Evolutionary conservation across 2,329 filamentous ascomycete genomes (phyloP), one percentile per base, ranked within the genome.

Genomic region (Colletotrichum limetticola): DNA sequence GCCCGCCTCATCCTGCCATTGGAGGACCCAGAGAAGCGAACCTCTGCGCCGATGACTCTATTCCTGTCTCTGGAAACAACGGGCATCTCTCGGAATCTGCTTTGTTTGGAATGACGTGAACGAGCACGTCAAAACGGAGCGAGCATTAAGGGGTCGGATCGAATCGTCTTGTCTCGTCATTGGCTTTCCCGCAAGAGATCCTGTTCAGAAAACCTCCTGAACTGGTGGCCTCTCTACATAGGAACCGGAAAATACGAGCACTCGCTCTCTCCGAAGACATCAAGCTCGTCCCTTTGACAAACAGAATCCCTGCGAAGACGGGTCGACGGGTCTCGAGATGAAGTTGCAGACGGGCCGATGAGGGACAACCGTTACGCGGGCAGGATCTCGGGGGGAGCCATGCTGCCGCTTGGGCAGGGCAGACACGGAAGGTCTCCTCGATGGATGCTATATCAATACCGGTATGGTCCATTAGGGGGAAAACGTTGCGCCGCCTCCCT

Each of bases 321-420:
- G 14, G 32, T 35, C 11, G 32, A 12, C 32, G 32, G 37, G 19
- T 57, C 32, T 11, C 28, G 67, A 35, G 55, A 71, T 60, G 63
- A 42, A 42, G 64, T 67, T 22, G 63, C 62, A 71, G 55, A 30
- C 55, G 37, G 60, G 56, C 46, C 56, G 65, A 37, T 28, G 46
- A 53, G 37, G 37, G 22, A 68, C 52, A 30, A 49, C 52, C 14
- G 69, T 68, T 63, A 57, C 22, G 57, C 64, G n/a, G 57, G 35
- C 24, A 35, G 37, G 57, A 71, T 55, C 42, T 52, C 35, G 12
- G 35, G 42, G 37, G 37, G 64, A 9, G 32, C 49, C 11, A 30
- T n/a, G 28, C 32, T 52, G 52, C 32, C 32, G 30, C 22, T 26
- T 11, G n/a, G 62, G 14, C n/a, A 19, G 42, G 62, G 14, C 12